Percentiles rank a stretch among this genome's conserved stretches.
Evolutionary conservation across 345 rosid species (phyloP).

Genomic region (Sapria himalayana): DNA sequence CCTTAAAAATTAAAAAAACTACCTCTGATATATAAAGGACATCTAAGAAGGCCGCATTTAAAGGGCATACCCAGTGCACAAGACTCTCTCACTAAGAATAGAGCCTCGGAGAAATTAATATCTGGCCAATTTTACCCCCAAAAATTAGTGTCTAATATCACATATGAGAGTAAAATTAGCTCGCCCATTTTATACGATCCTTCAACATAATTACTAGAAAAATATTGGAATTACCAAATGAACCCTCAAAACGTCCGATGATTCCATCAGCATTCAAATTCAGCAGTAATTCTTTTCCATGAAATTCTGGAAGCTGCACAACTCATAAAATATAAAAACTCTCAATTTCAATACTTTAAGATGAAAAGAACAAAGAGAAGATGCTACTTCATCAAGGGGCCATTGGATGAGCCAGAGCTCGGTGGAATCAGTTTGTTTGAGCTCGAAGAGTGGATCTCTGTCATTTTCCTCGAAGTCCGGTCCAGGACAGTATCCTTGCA

Average conservation of each 20-base stretch:
- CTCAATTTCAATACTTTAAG: not conserved
- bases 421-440: slow-evolving; percentile 13
- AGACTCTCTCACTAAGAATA: too few species aligned
- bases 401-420: slow-evolving; percentile 82
- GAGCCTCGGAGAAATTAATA: too few species aligned
- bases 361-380: not conserved
- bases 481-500: slow-evolving; percentile 18
- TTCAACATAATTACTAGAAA: too few species aligned
- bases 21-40: too few species aligned
- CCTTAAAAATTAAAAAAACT: too few species aligned
- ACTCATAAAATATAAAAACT: not conserved
- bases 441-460: slow-evolving; percentile 21
- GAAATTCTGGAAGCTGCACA: slow-evolving; percentile 38
- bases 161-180: too few species aligned
- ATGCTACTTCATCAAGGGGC: slow-evolving; percentile 35
- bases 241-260: slow-evolving; percentile 36
- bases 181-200: too few species aligned
- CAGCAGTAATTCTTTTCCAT: slow-evolving; percentile 29
- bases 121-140: too few species aligned
- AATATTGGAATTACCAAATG: slow-evolving; percentile 38
- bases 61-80: too few species aligned
- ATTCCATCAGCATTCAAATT: slow-evolving; percentile 25
- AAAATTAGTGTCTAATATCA: too few species aligned
- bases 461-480: slow-evolving; percentile 21
- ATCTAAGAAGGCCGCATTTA: too few species aligned